Conservation (phyloP, 1,284 basidiomycete genomes). For the Cryptococcus sp. region DNA sequence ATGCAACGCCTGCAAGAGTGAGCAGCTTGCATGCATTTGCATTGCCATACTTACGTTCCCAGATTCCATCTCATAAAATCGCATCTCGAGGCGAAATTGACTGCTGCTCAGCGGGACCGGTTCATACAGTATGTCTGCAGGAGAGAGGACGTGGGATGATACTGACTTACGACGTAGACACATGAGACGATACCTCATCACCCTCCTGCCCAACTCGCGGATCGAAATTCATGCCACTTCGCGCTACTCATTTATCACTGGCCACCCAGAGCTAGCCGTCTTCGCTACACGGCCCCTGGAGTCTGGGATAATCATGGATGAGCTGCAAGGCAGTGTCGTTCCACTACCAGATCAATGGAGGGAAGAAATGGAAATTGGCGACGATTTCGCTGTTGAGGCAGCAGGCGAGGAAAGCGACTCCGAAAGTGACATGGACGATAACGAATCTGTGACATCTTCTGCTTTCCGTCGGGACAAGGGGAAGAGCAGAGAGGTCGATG, state of each 20-base stretch:
- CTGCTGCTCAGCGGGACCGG: constrained; percentile 35
- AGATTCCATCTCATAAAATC: constrained; percentile 42
- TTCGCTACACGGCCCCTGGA: constrained; percentile 43
- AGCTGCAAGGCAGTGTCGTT: constrained; percentile 47
- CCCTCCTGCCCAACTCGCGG: constrained; percentile 42
- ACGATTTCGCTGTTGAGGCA: constrained; percentile 35
- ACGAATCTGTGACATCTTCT: constrained; percentile 12
- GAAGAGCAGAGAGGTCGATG: constrained; percentile 16
- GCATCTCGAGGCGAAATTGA: constrained; percentile 38
- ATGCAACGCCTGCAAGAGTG: constrained; percentile 37
- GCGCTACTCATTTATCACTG: constrained; percentile 44
- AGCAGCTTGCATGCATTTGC: constrained; percentile 5
- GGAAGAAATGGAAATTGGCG: constrained; percentile 44
- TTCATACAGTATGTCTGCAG: constrained; percentile 33
- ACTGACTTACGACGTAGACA: constrained; percentile 29
- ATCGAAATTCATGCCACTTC: constrained; percentile 49
- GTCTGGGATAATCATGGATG: constrained; percentile 32
- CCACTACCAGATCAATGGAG: constrained; percentile 46
- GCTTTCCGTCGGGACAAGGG: constrained; percentile 16
- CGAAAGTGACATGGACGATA: constrained; percentile 27
- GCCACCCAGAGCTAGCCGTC: constrained; percentile 49
- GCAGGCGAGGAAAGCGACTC: constrained; percentile 33
- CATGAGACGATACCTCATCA: constrained; percentile 44
- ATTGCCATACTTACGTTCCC: constrained; percentile 2
- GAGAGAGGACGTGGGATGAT: too few species aligned